Base-by-base conservation (phyloP, 2,329 filamentous ascomycete species). In the Stromatinia cepivora region DNA sequence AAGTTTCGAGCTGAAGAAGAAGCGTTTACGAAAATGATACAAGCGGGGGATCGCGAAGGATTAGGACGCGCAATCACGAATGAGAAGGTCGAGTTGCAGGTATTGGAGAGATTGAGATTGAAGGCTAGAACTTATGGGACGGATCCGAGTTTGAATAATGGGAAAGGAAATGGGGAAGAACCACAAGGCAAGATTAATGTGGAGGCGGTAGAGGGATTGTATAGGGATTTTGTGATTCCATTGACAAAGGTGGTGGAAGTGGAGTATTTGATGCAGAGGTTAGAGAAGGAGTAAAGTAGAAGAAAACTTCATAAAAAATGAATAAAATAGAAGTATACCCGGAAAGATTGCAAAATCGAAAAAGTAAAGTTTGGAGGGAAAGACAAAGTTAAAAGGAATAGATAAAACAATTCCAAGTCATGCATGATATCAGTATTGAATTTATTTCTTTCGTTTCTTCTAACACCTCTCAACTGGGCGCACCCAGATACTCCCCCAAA, bases 201-300 rank as follows among this genome's bases (percentile, higher is more conserved):
- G 3, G 93, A 98, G 71, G 94, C 94, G 1, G 93, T 97, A 34
- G 92, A 97, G 65, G 85, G 86, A 72, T 94, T 97, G 90, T 97
- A 97, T 82, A 88, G 88, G 85, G 87, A 97, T 79, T 92, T 92
- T 81, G 94, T 99, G 71, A 99, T 99, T 75, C 95, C 95, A 0
- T 81, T 98, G 79, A 99, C 95, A n/a, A 99, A 99, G 81, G 91
- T 93, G 73, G 94, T 99, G 53, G 95, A 99, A 84, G 93, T 99
- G 13, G 95, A 99, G 76, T 99, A 99, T 79, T 84, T 99, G 75
- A 97, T 99, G 92, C 93, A 98, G 81, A 87, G 95, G 72, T 82
- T 99, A 67, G 87, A 88, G 54, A 73, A 69, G 69, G 64, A 69
- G 20, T 65, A 22, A 48, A 36, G 61, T 22, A 39, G 31, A n/a